Evolutionary conservation across 2,329 filamentous ascomycete species (phyloP), one percentile per base, ranked within the genome.

Genomic region (Aspergillus vadensis): DNA sequence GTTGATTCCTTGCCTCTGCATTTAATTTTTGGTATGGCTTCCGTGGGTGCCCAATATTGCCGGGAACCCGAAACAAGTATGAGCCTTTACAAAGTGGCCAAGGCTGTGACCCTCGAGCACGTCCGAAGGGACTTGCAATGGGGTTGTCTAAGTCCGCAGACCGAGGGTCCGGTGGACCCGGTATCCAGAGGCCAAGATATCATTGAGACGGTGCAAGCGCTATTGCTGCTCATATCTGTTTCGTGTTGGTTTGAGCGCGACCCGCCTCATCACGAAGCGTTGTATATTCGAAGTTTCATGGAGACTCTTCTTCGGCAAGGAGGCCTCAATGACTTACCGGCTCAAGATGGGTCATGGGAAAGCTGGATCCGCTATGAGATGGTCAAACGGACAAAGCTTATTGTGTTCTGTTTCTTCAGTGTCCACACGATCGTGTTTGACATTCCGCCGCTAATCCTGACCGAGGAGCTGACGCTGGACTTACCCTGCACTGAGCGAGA

Each of bases 351-450:
- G 4, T 65, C 71, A 5, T 75, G 72, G 72, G 58, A 64, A n/a
- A 71, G 71, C 55, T 75, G 72, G 72, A 68, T 74, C 14, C 69
- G 66, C 6, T 66, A 62, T 7, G 72, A 75, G 58, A 63, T 63
- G 23, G 67, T 71, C 4, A 75, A 75, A 51, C 65, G 72, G 8
- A 73, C 71, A 9, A 74, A 69, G 23, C 55, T 75, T 5, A 73
- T 74, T n/a, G 69, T 72, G 0, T 71, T 72, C 43, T 76, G 63
- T 65, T 79, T 70, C 58, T 69, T 74, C 27, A 73, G 72, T n/a
- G 72, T 75, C 14, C 72, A 72, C 30, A 75, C 72, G 4, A 74
- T 74, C n/a, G 71, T 74, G 2, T 75, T 74, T 14, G 72, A 75
- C 38, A 57, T 74, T 2, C 69, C 72, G 1, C 70, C 72, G 0